Base-by-base conservation (phyloP, 2,329 filamentous ascomycete species). In the Acrocalymma vagum region DNA sequence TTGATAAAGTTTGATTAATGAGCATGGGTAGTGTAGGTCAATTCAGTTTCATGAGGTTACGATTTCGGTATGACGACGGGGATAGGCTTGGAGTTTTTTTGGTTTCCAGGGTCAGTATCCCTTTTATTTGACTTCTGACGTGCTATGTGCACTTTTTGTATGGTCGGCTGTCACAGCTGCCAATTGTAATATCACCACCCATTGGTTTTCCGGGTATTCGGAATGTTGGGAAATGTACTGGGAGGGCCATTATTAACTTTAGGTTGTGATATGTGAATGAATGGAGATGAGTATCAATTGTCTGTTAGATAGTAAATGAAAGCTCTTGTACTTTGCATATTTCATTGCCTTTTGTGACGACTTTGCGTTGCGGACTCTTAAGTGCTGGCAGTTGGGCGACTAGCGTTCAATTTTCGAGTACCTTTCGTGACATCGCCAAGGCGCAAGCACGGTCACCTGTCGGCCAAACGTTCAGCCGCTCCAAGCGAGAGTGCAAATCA, bases 381-480 rank as follows among this genome's bases (percentile, higher is more conserved):
- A n/a, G n/a, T n/a, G n/a, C n/a, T n/a, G n/a, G n/a, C n/a, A n/a
- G n/a, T n/a, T n/a, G n/a, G n/a, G n/a, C n/a, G n/a, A n/a, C n/a
- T n/a, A n/a, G n/a, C n/a, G n/a, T n/a, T n/a, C n/a, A n/a, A n/a
- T n/a, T n/a, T n/a, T n/a, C n/a, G n/a, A n/a, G n/a, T n/a, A n/a
- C n/a, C n/a, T n/a, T n/a, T n/a, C n/a, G n/a, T n/a, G n/a, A n/a
- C n/a, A n/a, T 18, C 13, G 49, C 44, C 45, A 52, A 53, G 41
- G n/a, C n/a, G n/a, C 7, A 11, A 16, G 37, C 28, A 40, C 30
- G 26, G 30, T n/a, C 31, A n/a, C 38, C 14, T 34, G 23, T 45
- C 60, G 60, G 59, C 25, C 10, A 45, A 52, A 53, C 23, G 29
- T 55, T 52, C 18, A 7, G 20, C 57, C 58, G 57, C 15, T 14